Base-by-base conservation (phyloP, 2,329 filamentous ascomycete genomes). In the Alternaria sp. region DNA sequence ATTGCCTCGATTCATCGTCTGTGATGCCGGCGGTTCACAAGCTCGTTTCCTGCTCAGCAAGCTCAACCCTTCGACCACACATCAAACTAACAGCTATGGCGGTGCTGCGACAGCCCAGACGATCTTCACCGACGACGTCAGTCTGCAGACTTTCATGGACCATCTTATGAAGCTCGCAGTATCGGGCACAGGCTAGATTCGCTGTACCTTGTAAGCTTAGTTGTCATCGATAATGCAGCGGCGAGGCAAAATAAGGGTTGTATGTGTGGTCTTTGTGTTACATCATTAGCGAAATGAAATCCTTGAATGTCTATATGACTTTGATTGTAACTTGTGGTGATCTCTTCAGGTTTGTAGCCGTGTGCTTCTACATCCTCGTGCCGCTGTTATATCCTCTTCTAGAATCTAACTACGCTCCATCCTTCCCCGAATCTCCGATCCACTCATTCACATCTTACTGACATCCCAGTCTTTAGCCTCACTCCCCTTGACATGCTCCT, bases 61-160 rank as follows among this genome's bases (percentile, higher is more conserved):
- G 84, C 89, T 99, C 64, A 99, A 99, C 82, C 96, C 96, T 1
- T 97, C 93, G 2, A 99, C 96, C 5, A 99, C 96, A 13, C 96
- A 99, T 80, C 97, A 96, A 0, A 94, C 91, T 0, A 93, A 93
- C 57, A 91, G 92, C 12, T 98, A 97, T 76, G 96, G 96, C 59
- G 94, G 93, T 65, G 92, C 95, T 52, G 89, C 91, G 28, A 94
- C 91, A 50, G 94, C 95, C 9, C 96, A 99, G 82, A 99, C 96
- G 6, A 99, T 99, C 74, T 99, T 99, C 83, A 99, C 96, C 1
- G 96, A 99, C 76, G 96, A 99, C 80, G 96, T 99, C 58, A 97
- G 93, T 58, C 84, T 99, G 77, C 95, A 98, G 82, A 98, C 95
- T 1, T 99, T 99, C 79, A 99, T 99, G 96, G 96, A 99, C 76